Conservation (phyloP, 371 early-diverging fungal genomes). For the Mortierella sp. region DNA sequence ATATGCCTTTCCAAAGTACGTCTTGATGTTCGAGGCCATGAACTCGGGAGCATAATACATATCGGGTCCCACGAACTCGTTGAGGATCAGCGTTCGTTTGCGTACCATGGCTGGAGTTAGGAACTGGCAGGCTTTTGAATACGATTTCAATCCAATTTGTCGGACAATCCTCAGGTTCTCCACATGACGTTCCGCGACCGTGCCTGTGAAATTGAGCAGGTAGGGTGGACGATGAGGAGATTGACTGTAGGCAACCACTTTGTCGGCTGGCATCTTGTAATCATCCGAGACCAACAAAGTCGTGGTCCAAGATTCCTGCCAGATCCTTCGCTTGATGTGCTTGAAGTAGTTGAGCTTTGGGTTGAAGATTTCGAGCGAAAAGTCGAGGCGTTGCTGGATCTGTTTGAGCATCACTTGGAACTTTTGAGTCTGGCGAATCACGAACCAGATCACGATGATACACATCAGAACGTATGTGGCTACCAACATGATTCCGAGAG, state of each 20-base stretch:
- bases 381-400: slow-evolving; percentile 51
- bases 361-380: slow-evolving; percentile 52
- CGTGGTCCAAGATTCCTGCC: slow-evolving; percentile 77
- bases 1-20: slow-evolving; percentile 69
- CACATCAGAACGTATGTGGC: slow-evolving; percentile 45
- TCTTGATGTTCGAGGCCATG: slow-evolving; percentile 55
- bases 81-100: slow-evolving; percentile 50
- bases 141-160: slow-evolving; percentile 60
- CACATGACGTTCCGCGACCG: slow-evolving; percentile 68
- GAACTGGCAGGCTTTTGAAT: slow-evolving; percentile 55
- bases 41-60: slow-evolving; percentile 69
- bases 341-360: slow-evolving; percentile 53
- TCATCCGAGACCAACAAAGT: slow-evolving; percentile 62
- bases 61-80: slow-evolving; percentile 64
- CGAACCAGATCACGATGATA: slow-evolving; percentile 48
- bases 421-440: slow-evolving; percentile 49
- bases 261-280: slow-evolving; percentile 61
- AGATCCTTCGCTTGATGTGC: slow-evolving; percentile 56
- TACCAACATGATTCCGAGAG: slow-evolving; percentile 36
- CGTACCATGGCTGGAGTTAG: slow-evolving; percentile 37
- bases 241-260: slow-evolving; percentile 58
- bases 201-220: slow-evolving; percentile 65
- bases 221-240: slow-evolving; percentile 65
- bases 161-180: slow-evolving; percentile 68
- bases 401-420: slow-evolving; percentile 54